Percentiles rank a stretch among this genome's conserved stretches.
Evolutionary conservation across 73 alveolate genomes (phyloP).

Genomic region (Tetrahymena borealis): DNA sequence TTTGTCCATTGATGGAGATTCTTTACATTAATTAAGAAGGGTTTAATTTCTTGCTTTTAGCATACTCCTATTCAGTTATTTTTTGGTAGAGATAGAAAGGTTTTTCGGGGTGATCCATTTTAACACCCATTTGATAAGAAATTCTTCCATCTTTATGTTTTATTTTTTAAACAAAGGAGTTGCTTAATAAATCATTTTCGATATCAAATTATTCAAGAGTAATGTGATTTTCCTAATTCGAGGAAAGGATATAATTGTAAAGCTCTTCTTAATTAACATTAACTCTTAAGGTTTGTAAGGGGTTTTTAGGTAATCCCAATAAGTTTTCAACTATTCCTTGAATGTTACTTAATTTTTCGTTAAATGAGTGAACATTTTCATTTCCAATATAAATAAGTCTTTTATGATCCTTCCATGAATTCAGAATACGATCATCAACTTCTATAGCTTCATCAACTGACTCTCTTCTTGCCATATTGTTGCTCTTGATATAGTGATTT

Average conservation of each 20-base stretch:
- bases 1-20: neutral
- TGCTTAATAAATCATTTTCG: neutral
- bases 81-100: neutral
- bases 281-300: neutral
- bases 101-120: neutral
- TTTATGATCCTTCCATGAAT: slow-evolving; percentile 32
- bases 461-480: slow-evolving; percentile 40
- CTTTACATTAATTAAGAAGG: neutral
- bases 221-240: neutral
- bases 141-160: neutral
- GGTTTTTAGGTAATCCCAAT: neutral
- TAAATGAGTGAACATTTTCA: neutral
- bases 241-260: neutral
- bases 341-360: slow-evolving; percentile 1
- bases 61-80: neutral
- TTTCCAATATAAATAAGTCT: slow-evolving; percentile 7
- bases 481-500: slow-evolving; percentile 12
- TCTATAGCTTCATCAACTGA: slow-evolving; percentile 27
- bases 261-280: neutral
- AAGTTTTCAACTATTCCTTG: neutral
- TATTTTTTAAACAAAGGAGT: neutral
- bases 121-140: neutral
- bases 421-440: neutral
- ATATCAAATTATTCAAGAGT: neutral
- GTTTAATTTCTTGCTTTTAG: neutral